Evolutionary conservation across 2,329 filamentous ascomycete genomes (phyloP).

Genomic region (Emmonsiellopsis sp.): DNA sequence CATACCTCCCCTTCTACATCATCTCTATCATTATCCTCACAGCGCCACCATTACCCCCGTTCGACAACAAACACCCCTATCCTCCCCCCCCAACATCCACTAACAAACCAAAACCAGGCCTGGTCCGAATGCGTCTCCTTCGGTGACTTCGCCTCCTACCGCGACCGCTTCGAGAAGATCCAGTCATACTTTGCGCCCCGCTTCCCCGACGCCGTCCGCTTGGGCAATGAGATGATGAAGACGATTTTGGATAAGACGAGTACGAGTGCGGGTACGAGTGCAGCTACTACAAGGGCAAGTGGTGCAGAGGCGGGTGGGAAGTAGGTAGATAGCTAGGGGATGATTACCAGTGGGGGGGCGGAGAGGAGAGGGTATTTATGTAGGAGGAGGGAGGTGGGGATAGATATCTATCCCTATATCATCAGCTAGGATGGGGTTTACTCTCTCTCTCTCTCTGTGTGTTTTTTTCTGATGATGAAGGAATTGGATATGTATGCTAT

Average conservation of each 20-base stretch:
- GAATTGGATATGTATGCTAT: too few relatives aligned
- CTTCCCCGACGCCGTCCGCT: conserved; percentile 74
- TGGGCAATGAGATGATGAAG: conserved; percentile 96
- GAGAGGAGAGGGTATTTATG: too few relatives aligned
- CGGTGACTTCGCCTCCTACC: conserved; percentile 87
- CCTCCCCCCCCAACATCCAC: not conserved
- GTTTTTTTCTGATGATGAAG: too few relatives aligned
- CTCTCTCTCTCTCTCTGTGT: too few relatives aligned
- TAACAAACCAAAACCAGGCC: conserved; percentile 41
- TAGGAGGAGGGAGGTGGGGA: too few relatives aligned
- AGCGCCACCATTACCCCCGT: too few relatives aligned
- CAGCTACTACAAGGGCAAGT: not conserved
- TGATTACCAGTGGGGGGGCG: too few relatives aligned
- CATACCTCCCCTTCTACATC: too few relatives aligned
- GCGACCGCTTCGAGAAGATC: conserved; percentile 81
- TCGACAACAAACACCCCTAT: not conserved
- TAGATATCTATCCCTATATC: too few relatives aligned
- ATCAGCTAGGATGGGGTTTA: too few relatives aligned
- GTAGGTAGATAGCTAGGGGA: not conserved
- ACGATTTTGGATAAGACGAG: conserved; percentile 75
- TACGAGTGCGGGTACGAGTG: conserved; percentile 10
- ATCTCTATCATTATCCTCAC: too few relatives aligned
- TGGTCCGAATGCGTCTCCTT: conserved; percentile 92
- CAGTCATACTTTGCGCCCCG: conserved; percentile 86
- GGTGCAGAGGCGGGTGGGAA: not conserved